phyloP scores from a whole-genome alignment of 2,329 filamentous ascomycete species.

The Penicillium hordei region DNA sequence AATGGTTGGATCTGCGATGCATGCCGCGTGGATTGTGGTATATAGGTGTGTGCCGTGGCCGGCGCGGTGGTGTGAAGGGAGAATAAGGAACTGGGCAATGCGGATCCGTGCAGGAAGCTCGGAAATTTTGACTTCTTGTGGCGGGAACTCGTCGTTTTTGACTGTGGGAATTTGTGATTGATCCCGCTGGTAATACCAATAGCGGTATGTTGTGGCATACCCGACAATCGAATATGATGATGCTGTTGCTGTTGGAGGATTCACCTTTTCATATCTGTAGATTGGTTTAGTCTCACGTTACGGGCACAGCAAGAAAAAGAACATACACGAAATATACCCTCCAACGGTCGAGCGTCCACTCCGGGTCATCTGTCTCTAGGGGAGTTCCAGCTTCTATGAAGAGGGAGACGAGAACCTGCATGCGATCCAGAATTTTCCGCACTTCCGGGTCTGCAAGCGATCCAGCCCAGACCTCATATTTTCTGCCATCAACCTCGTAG shows the following conservation, averaged over 20 bases:
- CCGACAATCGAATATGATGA: slow-evolving; percentile 79
- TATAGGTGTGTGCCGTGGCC: slow-evolving; percentile 82
- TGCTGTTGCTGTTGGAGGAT: slow-evolving; percentile 45
- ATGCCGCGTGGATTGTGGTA: slow-evolving; percentile 70
- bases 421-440: slow-evolving; percentile 70
- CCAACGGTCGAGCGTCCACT: slow-evolving; percentile 78
- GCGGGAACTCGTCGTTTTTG: slow-evolving; percentile 47
- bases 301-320: background rate
- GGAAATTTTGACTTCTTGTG: slow-evolving; percentile 49
- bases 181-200: slow-evolving; percentile 60
- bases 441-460: slow-evolving; percentile 69
- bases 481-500: slow-evolving; percentile 61
- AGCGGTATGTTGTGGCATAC: slow-evolving; percentile 87
- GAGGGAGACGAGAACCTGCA: slow-evolving; percentile 79
- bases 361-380: slow-evolving; percentile 68
- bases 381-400: slow-evolving; percentile 92
- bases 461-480: slow-evolving; percentile 83
- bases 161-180: slow-evolving; percentile 40
- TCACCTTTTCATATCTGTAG: slow-evolving; percentile 56
- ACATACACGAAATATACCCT: slow-evolving; percentile 81
- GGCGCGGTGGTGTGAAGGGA: slow-evolving; percentile 80
- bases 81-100: slow-evolving; percentile 89
- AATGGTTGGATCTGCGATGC: slow-evolving; percentile 66
- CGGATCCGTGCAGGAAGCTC: slow-evolving; percentile 74
- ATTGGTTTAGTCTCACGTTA: slow-evolving; percentile 19